phyloP scores from a whole-genome alignment of 495 filamentous ascomycete species.

The Tuber melanosporum region DNA sequence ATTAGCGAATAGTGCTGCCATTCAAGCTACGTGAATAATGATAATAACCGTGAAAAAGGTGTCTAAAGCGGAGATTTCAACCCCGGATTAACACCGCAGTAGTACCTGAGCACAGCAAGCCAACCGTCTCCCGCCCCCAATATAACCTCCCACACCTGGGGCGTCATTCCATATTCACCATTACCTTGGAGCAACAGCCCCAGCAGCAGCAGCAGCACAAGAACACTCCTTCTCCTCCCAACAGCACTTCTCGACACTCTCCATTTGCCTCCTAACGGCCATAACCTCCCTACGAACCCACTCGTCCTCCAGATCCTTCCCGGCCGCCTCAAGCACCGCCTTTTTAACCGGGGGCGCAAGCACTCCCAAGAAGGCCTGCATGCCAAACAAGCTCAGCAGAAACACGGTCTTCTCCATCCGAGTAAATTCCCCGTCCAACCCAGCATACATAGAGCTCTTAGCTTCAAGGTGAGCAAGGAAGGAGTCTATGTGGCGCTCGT shows the following conservation, averaged over 20 bases:
- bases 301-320: slow-evolving; percentile 26
- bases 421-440: slow-evolving; percentile 17
- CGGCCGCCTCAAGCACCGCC: slow-evolving; percentile 16
- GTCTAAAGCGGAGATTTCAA: background rate
- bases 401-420: slow-evolving; percentile 33
- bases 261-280: slow-evolving; percentile 37
- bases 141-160: background rate
- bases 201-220: background rate
- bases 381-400: slow-evolving; percentile 26
- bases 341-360: slow-evolving; percentile 18
- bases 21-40: background rate
- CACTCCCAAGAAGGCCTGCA: slow-evolving; percentile 16
- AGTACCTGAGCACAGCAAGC: background rate
- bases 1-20: background rate
- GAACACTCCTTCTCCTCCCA: slow-evolving; percentile 9
- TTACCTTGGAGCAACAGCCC: background rate
- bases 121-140: background rate
- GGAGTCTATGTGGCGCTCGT: slow-evolving; percentile 21
- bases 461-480: slow-evolving; percentile 23
- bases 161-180: background rate
- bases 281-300: slow-evolving; percentile 29
- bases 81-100: background rate
- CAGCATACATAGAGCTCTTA: slow-evolving; percentile 28
- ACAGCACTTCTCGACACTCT: slow-evolving; percentile 31
- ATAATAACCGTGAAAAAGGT: background rate